Evolutionary conservation across 257 asterid genomes (phyloP), one percentile per base, ranked within the genome.

Genomic region (Plantago elongata): DNA sequence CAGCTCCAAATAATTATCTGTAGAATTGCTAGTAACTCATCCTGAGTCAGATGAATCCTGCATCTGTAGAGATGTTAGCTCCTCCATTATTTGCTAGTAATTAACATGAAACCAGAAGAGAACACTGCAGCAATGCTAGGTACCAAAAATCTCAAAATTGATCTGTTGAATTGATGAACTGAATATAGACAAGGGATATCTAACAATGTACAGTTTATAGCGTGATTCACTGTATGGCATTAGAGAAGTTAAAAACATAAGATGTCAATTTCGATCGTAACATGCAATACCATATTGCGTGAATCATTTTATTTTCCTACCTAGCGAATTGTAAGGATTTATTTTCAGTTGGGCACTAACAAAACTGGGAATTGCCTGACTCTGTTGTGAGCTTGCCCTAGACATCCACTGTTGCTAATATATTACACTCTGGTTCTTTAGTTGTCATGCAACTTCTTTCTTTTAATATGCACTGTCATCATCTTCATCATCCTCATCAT

Each of bases 251-350:
- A 49, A 49, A 9, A 37, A 50, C 13, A 34, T 34, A 37, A 51
- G 30, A 44, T 45, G 27, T 51, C 45, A 61, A 43, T 10, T 46
- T 13, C 29, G 12, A 47, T 12, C 34, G 49, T 14, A 46, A 27
- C 70, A 58, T 59, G 29, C 42, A 54, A 60, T 42, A 51, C 29
- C 59, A 51, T 43, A 29, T 43, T 45, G 59, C 48, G 3, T 34
- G 30, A 47, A 57, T 11, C 46, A 14, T 15, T 55, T 70, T 69
- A 72, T 72, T 72, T 64, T 5, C 70, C 75, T 54, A 54, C 40
- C 40, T 27, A 15, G 56, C 16, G 56, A 50, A 50, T 29, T 51
- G 8, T 34, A 34, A 34, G 40, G 40, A 34, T 54, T 11, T 38
- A 29, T 12, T 54, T 9, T 54, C 59, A 22, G 13, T 17, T 13